These are phyloP conservation scores for Anacardium occidentale DNA, from an alignment of 345 rosid genomes.

Conservation along the genomic window DNA sequence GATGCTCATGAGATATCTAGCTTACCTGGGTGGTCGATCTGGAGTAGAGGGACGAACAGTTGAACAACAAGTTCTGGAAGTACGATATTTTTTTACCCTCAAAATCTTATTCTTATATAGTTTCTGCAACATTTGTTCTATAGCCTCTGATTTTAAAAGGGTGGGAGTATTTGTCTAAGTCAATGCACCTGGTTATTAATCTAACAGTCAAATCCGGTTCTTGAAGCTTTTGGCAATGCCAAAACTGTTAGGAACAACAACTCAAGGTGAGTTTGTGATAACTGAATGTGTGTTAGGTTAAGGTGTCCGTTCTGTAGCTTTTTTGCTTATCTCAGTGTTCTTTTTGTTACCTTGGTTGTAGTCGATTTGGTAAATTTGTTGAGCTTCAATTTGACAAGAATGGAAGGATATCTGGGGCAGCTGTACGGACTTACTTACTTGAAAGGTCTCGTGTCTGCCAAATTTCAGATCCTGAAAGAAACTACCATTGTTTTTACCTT, in stretches of 20 bases:
- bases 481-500: constrained; percentile 84
- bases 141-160: constrained; percentile 8
- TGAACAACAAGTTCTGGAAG: constrained; percentile 99
- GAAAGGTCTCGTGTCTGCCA: constrained; percentile 99
- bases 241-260: constrained; percentile 98
- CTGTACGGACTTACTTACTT: constrained; percentile 90
- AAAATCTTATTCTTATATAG: neutral
- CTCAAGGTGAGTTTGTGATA: constrained; percentile 65
- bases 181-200: constrained; percentile 29
- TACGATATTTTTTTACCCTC: constrained; percentile 33
- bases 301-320: neutral
- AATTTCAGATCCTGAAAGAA: constrained; percentile 96
- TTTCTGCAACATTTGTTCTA: constrained; percentile 9
- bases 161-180: constrained; percentile 22
- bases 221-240: constrained; percentile 99
- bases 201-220: constrained; percentile 97
- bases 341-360: constrained; percentile 32
- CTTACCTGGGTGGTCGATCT: constrained; percentile 94
- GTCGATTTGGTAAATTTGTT: constrained; percentile 99
- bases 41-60: constrained; percentile 99
- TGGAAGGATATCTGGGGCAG: constrained; percentile 99
- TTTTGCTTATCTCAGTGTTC: neutral
- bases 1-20: constrained; percentile 99
- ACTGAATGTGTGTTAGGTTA: constrained; percentile 13
- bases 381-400: constrained; percentile 97